Evolutionary conservation across 1,139 yeast genomes (phyloP).

Genomic region (Yamadazyma kanchanaburiensis): DNA sequence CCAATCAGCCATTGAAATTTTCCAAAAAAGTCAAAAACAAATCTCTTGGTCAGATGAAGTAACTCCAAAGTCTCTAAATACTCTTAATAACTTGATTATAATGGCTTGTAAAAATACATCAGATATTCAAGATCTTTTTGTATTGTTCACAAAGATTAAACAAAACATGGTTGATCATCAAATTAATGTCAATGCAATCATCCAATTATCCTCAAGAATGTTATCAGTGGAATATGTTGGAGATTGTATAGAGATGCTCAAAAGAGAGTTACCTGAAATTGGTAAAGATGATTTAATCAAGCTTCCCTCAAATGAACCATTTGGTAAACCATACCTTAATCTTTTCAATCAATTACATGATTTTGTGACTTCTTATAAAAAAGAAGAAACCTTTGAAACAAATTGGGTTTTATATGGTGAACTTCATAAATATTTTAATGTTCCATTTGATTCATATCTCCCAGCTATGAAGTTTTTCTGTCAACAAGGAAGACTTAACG

Average conservation of each 20-base stretch:
- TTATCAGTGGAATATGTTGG: slow-evolving; percentile 48
- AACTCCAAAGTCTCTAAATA: slow-evolving; percentile 27
- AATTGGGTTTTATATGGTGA: slow-evolving; percentile 67
- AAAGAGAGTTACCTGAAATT: slow-evolving; percentile 55
- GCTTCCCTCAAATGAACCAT: slow-evolving; percentile 25
- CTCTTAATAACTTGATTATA: slow-evolving; percentile 33
- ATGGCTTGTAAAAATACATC: slow-evolving; percentile 16
- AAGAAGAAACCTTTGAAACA: slow-evolving; percentile 42
- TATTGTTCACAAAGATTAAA: slow-evolving; percentile 32
- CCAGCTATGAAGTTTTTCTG: slow-evolving; percentile 64
- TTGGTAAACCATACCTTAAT: slow-evolving; percentile 23
- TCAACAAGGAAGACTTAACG: slow-evolving; percentile 55
- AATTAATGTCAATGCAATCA: slow-evolving; percentile 40
- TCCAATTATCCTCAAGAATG: slow-evolving; percentile 44
- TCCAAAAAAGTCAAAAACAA: slow-evolving; percentile 28
- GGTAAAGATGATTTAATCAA: slow-evolving; percentile 28
- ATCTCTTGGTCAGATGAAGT: slow-evolving; percentile 27
- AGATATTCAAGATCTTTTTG: slow-evolving; percentile 25
- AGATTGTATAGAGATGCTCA: slow-evolving; percentile 57
- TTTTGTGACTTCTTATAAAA: slow-evolving; percentile 40
- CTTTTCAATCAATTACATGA: slow-evolving; percentile 41
- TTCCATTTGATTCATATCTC: slow-evolving; percentile 59
- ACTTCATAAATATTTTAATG: slow-evolving; percentile 53
- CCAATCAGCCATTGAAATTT: slow-evolving; percentile 25
- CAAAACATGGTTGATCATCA: slow-evolving; percentile 32